A percentile compares a stretch with the other conserved stretches of the same genome.
Evolutionary conservation across 2,329 filamentous ascomycete species (phyloP).

Genomic region (Myriosclerotinia duriaeana): DNA sequence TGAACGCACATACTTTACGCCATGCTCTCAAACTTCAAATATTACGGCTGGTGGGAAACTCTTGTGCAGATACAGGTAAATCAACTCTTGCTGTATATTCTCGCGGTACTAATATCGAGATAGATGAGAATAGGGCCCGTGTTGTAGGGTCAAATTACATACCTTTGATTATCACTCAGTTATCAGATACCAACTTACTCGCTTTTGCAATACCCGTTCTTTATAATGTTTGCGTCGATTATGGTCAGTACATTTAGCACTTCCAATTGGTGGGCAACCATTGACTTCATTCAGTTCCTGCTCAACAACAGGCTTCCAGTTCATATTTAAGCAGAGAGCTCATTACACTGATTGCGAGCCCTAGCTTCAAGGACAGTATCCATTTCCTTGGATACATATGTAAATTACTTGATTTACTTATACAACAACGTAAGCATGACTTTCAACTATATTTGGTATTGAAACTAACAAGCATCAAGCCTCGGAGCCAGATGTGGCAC

Average conservation of each 20-base stretch:
- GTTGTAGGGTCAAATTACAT: constrained; percentile 53
- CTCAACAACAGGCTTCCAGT: constrained; percentile 56
- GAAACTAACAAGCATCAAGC: constrained; percentile 29
- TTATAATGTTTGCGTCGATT: constrained; percentile 63
- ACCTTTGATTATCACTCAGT: constrained; percentile 48
- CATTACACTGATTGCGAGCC: constrained; percentile 50
- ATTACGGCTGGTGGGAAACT: constrained; percentile 60
- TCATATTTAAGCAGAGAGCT: constrained; percentile 52
- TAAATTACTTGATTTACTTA: constrained; percentile 56
- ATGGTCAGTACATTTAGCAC: constrained; percentile 48
- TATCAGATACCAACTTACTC: constrained; percentile 49
- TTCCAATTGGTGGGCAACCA: constrained; percentile 27
- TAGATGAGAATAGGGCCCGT: constrained; percentile 59
- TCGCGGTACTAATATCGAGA: constrained; percentile 12
- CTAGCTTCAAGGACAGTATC: constrained; percentile 45
- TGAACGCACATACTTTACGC: constrained; percentile 39
- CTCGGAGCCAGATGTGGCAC: constrained; percentile 36
- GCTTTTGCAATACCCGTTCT: constrained; percentile 59
- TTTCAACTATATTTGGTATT: not conserved
- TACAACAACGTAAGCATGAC: constrained; percentile 47
- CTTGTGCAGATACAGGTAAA: constrained; percentile 59
- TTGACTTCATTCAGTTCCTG: constrained; percentile 45
- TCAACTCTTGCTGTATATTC: not conserved
- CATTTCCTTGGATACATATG: constrained; percentile 53
- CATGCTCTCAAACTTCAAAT: constrained; percentile 50